Evolutionary conservation across 345 rosid genomes (phyloP).

Genomic region (Populus alba): DNA sequence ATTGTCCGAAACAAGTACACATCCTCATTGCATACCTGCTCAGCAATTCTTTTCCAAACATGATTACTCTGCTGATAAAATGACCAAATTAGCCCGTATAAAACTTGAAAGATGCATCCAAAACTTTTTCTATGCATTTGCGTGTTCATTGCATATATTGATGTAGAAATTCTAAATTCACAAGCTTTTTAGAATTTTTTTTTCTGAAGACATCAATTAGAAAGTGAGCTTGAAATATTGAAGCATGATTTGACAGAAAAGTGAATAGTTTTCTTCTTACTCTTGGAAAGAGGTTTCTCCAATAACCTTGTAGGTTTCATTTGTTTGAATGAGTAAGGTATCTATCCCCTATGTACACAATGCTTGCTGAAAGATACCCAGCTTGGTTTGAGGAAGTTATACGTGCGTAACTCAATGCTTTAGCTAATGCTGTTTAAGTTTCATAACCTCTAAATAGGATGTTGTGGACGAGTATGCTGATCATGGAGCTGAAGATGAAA

Average conservation of each 20-base stretch:
- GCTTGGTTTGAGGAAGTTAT: background rate
- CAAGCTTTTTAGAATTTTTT: background rate
- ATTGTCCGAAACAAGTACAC: background rate
- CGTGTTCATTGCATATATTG: background rate
- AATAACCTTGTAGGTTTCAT: background rate
- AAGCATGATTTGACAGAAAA: background rate
- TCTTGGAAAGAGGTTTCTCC: background rate
- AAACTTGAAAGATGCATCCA: background rate
- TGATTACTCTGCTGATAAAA: background rate
- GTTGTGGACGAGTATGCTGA: conserved; percentile 17
- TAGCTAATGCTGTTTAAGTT: background rate
- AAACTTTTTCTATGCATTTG: background rate
- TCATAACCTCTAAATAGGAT: conserved; percentile 21
- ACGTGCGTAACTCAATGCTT: background rate
- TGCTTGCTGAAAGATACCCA: background rate
- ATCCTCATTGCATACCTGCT: background rate
- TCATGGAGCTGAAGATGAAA: conserved; percentile 40
- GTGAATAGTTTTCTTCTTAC: background rate
- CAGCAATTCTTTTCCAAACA: background rate
- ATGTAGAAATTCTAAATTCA: background rate
- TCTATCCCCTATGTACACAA: background rate
- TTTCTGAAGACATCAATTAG: background rate
- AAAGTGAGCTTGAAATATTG: background rate
- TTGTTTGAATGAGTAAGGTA: background rate
- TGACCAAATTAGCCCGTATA: background rate